Base-by-base conservation (phyloP, 2,329 filamentous ascomycete species). In the Fusarium domesticum region DNA sequence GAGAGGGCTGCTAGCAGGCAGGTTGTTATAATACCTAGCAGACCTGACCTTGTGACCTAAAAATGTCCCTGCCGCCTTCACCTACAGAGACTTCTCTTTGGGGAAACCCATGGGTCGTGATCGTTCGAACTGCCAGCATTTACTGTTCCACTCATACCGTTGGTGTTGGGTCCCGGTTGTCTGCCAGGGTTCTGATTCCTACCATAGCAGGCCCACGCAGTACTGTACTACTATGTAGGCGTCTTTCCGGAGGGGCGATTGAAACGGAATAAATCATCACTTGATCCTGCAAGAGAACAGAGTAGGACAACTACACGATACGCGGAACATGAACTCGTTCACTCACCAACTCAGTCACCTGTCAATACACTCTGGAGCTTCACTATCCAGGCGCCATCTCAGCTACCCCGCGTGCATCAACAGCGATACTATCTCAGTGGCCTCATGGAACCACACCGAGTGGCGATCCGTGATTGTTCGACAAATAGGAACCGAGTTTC, bases 321-420 rank as follows among this genome's bases (percentile, higher is more conserved):
- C n/a, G n/a, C n/a, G n/a, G 11, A 35, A n/a, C 10, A 28, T 15
- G 40, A 17, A 18, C 32, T 33, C 15, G 25, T 32, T 23, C 18
- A 39, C 39, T 43, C 70, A 61, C 81, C 78, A 49, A 83, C 77
- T 62, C 83, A 82, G 58, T 56, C 54, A n/a, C n/a, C n/a, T n/a
- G n/a, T n/a, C n/a, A n/a, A n/a, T n/a, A n/a, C n/a, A n/a, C n/a
- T n/a, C n/a, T n/a, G n/a, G n/a, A n/a, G n/a, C n/a, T n/a, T n/a
- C n/a, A n/a, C n/a, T n/a, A n/a, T n/a, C n/a, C n/a, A n/a, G n/a
- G n/a, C n/a, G n/a, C n/a, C n/a, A n/a, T n/a, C n/a, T n/a, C n/a
- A n/a, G n/a, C n/a, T n/a, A n/a, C n/a, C n/a, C n/a, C n/a, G n/a
- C n/a, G n/a, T n/a, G n/a, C n/a, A n/a, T n/a, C n/a, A n/a, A n/a